Base-by-base conservation (phyloP, 176 grass and related monocot species). In the Musa itinerans region DNA sequence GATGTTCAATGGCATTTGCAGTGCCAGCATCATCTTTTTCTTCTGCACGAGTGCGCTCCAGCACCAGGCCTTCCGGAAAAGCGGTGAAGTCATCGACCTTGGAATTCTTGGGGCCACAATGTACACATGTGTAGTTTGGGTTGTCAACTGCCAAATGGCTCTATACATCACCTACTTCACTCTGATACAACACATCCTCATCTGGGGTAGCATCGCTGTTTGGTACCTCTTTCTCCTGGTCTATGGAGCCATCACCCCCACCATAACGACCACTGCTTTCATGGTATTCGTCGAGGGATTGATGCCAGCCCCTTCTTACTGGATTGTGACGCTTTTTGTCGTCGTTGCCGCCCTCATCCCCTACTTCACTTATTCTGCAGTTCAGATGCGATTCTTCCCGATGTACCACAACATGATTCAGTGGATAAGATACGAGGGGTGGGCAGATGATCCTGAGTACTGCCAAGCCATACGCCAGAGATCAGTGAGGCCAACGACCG, bases 151-250 rank as follows among this genome's bases (percentile, higher is more conserved):
- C 10, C 94, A 97, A 77, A 90, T 97, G 90, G 59, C 59, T 0
- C 74, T 97, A 54, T 93, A 85, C 0, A 67, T 89, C 17, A 87
- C 78, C 79, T 89, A 91, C 84, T 91, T 97, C 79, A 97, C 94
- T 10, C 71, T 89, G 26, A 81, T 97, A 9, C 94, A 97, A 22
- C 90, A 93, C 77, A 52, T 82, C 8, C 79, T 92, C 82, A 97
- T 97, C 75, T 93, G 94, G 90, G 84, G 68, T 15, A 75, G 94
- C 78, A 73, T 92, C 14, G 79, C 69, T 1, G 80, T 93, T 1
- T 97, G 94, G 94, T 91, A 96, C 58, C 2, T 93, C 8, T 97
- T 97, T 83, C 90, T 97, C 10, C 26, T 90, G 0, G 73, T n/a
- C 13, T 97, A 90, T 57, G 94, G 94, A 22, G 85, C 88, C 1